phyloP scores from a whole-genome alignment of 176 grass and related monocot genomes.

The Phoenix roebelenii region DNA sequence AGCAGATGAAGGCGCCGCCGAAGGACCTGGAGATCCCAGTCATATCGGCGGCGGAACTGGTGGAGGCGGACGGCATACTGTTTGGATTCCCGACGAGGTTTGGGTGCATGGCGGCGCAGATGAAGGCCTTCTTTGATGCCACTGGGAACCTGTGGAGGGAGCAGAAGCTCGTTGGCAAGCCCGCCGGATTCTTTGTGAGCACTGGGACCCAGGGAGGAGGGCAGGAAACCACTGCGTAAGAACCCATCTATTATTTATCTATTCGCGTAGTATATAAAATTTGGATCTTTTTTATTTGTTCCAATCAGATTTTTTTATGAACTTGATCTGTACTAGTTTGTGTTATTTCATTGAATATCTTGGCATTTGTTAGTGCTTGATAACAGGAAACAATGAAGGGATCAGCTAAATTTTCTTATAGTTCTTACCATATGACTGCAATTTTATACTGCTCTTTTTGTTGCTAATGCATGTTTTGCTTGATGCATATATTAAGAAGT shows the following conservation, averaged over 20 bases:
- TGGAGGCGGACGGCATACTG: conserved; percentile 16
- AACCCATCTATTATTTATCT: not conserved
- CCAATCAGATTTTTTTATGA: too few species aligned
- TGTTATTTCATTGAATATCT: too few species aligned
- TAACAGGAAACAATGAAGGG: too few species aligned
- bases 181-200: conserved; percentile 19
- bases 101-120: conserved; percentile 17
- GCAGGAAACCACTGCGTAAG: conserved; percentile 19
- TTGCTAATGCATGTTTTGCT: too few species aligned
- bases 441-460: too few species aligned
- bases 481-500: too few species aligned
- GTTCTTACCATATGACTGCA: too few species aligned
- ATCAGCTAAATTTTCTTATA: too few species aligned
- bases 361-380: too few species aligned
- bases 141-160: conserved; percentile 8
- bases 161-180: conserved; percentile 13
- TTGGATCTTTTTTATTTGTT: too few species aligned
- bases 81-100: conserved; percentile 17
- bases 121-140: conserved; percentile 19
- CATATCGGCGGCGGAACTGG: conserved; percentile 6
- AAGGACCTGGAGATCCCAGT: conserved; percentile 5
- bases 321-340: too few species aligned
- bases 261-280: not conserved
- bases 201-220: conserved; percentile 19
- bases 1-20: conserved; percentile 13